A percentile compares a stretch with the other conserved stretches of the same genome.
Evolutionary conservation across 2,329 filamentous ascomycete genomes (phyloP).

Genomic region (Cladosporium halotolerans): DNA sequence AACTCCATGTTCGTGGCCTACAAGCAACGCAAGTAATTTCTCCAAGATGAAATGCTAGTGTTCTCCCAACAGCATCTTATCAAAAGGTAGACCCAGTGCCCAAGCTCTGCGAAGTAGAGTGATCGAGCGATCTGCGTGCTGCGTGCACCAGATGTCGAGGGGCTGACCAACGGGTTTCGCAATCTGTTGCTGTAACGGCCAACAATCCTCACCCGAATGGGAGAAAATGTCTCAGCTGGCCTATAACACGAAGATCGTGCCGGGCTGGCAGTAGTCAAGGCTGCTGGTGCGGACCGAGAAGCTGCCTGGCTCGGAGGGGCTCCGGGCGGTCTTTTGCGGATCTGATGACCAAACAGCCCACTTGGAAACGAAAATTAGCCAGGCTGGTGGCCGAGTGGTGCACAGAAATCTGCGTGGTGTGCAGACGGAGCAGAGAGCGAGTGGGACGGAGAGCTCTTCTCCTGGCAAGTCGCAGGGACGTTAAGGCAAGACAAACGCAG

Average conservation of each 20-base stretch:
- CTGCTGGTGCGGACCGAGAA: slow-evolving; percentile 10
- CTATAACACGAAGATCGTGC: slow-evolving; percentile 10
- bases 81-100: slow-evolving; percentile 2
- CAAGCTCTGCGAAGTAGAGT: slow-evolving; percentile 6
- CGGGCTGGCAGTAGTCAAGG: neutral
- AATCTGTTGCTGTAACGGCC: slow-evolving; percentile 10
- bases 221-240: slow-evolving; percentile 10
- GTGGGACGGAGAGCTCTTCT: slow-evolving; percentile 4
- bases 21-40: slow-evolving; percentile 10
- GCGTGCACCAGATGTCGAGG: slow-evolving; percentile 3
- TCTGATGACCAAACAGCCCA: slow-evolving; percentile 10
- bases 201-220: neutral
- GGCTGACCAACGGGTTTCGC: slow-evolving; percentile 11
- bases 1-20: slow-evolving; percentile 18
- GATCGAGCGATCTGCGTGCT: slow-evolving; percentile 6
- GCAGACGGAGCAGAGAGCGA: neutral
- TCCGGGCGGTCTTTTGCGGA: slow-evolving; percentile 9
- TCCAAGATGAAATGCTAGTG: slow-evolving; percentile 10
- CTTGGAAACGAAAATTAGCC: neutral
- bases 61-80: slow-evolving; percentile 11
- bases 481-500: slow-evolving; percentile 12
- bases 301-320: slow-evolving; percentile 10
- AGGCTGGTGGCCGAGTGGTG: slow-evolving; percentile 1
- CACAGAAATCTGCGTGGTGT: neutral
- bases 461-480: slow-evolving; percentile 6